Evolutionary conservation across 2,329 filamentous ascomycete genomes (phyloP).

Genomic region (Beauveria sp.): DNA sequence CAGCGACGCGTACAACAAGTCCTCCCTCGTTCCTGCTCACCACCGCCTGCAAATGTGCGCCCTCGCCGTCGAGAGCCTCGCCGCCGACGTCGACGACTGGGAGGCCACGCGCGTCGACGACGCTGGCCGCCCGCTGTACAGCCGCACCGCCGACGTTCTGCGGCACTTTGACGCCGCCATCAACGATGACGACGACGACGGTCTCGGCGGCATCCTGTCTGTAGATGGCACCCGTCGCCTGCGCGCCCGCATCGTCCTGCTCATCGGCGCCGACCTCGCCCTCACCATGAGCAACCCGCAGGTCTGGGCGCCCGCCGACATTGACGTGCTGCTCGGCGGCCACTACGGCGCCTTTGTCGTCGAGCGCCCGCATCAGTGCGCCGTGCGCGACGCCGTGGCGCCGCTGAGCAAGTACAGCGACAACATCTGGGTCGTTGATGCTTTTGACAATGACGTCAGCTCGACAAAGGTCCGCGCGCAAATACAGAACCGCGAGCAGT

Average conservation of each 20-base stretch:
- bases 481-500: conserved; percentile 72
- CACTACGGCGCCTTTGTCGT: conserved; percentile 78
- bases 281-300: conserved; percentile 65
- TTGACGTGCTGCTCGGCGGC: conserved; percentile 79
- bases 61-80: conserved; percentile 66
- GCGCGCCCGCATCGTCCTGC: conserved; percentile 68
- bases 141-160: conserved; percentile 80
- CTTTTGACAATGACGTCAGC: conserved; percentile 61
- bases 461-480: conserved; percentile 70
- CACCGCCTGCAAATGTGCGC: conserved; percentile 66
- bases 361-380: conserved; percentile 73
- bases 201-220: conserved; percentile 67
- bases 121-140: conserved; percentile 51
- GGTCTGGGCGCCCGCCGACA: conserved; percentile 77
- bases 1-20: conserved; percentile 30
- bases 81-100: conserved; percentile 81
- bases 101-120: conserved; percentile 60
- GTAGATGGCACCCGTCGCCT: conserved; percentile 60
- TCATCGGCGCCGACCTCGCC: conserved; percentile 72
- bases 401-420: conserved; percentile 74
- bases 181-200: conserved; percentile 43
- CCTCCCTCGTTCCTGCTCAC: conserved; percentile 28
- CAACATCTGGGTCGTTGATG: conserved; percentile 70
- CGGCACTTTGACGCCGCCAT: conserved; percentile 91
- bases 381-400: conserved; percentile 81